Base-by-base conservation (phyloP, 305 asterid species). In the Solanum chacoense region DNA sequence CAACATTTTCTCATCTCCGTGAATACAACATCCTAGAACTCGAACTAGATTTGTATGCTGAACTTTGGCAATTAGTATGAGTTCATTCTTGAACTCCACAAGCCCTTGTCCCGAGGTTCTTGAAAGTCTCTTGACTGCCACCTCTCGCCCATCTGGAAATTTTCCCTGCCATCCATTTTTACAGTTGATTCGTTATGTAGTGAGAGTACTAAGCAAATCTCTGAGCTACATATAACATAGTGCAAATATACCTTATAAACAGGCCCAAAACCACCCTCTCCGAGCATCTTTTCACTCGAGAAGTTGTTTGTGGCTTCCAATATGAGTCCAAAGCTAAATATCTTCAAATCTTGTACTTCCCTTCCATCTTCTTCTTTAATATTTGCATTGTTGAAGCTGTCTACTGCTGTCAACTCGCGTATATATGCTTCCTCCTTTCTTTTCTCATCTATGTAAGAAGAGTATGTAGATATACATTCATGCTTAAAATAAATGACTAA, bases 41-140 rank as follows among this genome's bases (percentile, higher is more conserved):
- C 88, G 87, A 24, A 89, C 93, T 59, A 91, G 90, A 90, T 91
- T 89, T 24, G 88, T 89, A 20, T 81, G 91, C 76, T 91, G 90
- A 71, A 91, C 91, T 86, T 89, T 91, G 37, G 87, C 88, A 22
- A 85, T 65, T 26, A 91, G 86, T 59, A 85, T 79, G 3, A 89
- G 83, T 75, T 91, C 91, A 87, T 83, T 89, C 84, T 87, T 89
- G 84, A 91, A 89, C 89, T 89, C 91, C 29, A 28, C 63, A 14
- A 16, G 22, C 38, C 90, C 91, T 78, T 91, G 91, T 28, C 90
- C 87, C 3, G 93, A 91, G 31, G 90, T 72, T 50, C 73, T 84
- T 9, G 91, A 89, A 36, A 91, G 81, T 65, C 89, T 65, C 73
- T 91, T 88, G 10, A 91, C 87, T 22, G 91, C 90, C 22, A 91